A percentile compares a stretch with the other conserved stretches of the same genome.
These are phyloP conservation scores for Sporisorium graminicola DNA, from an alignment of 1,284 basidiomycete species.

Conservation along the genomic window DNA sequence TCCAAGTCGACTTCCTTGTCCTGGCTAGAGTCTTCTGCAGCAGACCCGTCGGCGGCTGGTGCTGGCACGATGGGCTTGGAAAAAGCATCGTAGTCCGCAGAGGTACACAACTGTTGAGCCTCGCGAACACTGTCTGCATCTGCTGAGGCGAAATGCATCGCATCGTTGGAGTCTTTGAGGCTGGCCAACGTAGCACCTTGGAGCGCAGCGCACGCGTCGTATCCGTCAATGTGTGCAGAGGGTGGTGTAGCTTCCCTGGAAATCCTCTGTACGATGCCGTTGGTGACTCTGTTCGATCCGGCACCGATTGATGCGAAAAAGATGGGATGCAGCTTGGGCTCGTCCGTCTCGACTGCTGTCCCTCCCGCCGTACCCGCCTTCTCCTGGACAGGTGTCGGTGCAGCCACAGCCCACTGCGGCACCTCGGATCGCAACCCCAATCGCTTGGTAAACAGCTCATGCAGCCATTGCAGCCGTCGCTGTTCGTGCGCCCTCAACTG, in stretches of 20 bases:
- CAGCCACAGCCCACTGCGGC: slow-evolving; percentile 29
- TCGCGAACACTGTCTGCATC: slow-evolving; percentile 10
- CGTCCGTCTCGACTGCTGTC: slow-evolving; percentile 26
- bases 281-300: neutral
- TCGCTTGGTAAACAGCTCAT: slow-evolving; percentile 23
- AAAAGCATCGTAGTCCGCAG: slow-evolving; percentile 47
- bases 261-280: slow-evolving; percentile 20
- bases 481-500: slow-evolving; percentile 37
- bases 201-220: slow-evolving; percentile 12
- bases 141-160: slow-evolving; percentile 74
- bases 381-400: neutral
- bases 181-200: slow-evolving; percentile 20
- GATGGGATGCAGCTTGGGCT: slow-evolving; percentile 45
- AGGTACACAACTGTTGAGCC: slow-evolving; percentile 24
- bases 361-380: neutral
- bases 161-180: slow-evolving; percentile 74
- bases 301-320: slow-evolving; percentile 25
- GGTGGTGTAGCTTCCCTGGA: slow-evolving; percentile 7
- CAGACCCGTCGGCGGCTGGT: neutral
- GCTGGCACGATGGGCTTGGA: slow-evolving; percentile 29
- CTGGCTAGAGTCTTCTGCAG: slow-evolving; percentile 15
- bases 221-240: slow-evolving; percentile 16
- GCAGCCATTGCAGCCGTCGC: slow-evolving; percentile 36
- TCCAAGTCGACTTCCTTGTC: slow-evolving; percentile 60
- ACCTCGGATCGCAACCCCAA: slow-evolving; percentile 42